A percentile compares a stretch with the other conserved stretches of the same genome.
phyloP scores from a whole-genome alignment of 2,329 filamentous ascomycete species.

The Talaromyces atroroseus region DNA sequence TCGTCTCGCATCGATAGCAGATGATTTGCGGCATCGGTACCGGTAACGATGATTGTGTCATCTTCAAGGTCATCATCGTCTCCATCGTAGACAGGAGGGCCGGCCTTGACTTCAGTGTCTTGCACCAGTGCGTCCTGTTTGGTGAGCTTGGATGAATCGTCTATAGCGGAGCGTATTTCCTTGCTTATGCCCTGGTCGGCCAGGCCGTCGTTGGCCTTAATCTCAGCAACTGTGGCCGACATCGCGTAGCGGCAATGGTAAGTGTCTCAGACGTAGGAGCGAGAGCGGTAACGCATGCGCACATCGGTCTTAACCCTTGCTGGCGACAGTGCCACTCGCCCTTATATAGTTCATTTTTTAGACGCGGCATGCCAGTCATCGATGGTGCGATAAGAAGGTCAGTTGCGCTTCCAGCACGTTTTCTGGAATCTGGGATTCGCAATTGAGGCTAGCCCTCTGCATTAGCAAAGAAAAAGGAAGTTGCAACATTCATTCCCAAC shows the following conservation, averaged over 20 bases:
- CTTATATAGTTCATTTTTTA: neutral
- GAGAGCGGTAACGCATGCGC: neutral
- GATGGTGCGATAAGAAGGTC: neutral
- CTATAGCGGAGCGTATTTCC: neutral
- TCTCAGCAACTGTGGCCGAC: neutral
- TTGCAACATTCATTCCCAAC: neutral
- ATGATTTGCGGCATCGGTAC: slow-evolving; percentile 46
- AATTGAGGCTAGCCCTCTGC: neutral
- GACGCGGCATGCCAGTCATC: neutral
- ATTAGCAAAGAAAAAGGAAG: neutral
- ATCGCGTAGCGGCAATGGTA: neutral
- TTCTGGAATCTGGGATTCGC: neutral
- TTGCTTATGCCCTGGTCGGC: neutral
- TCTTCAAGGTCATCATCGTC: slow-evolving; percentile 32
- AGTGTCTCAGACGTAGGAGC: neutral
- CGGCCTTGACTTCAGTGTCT: neutral
- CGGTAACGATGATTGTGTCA: slow-evolving; percentile 48
- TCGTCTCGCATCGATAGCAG: slow-evolving; percentile 52
- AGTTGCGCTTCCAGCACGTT: neutral
- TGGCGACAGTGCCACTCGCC: neutral
- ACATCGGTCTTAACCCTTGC: neutral
- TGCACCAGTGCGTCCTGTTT: neutral
- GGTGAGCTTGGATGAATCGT: neutral
- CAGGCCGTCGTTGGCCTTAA: neutral
- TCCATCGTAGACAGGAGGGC: neutral